Evolutionary conservation across 2,329 filamentous ascomycete genomes (phyloP), one percentile per base, ranked within the genome.

Genomic region (Xylariaceae sp.): DNA sequence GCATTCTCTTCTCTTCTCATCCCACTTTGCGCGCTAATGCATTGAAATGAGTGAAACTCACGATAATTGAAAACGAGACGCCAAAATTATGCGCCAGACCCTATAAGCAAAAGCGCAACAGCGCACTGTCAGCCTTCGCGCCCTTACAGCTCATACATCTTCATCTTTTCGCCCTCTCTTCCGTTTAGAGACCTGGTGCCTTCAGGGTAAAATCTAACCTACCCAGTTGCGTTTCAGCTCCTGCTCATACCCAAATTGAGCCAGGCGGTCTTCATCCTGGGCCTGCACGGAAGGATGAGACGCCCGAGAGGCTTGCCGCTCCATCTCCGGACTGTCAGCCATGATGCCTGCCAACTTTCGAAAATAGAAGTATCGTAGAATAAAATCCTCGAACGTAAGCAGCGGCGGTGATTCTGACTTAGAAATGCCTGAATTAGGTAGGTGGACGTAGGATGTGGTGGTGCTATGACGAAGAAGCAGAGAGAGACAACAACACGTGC

Each of bases 11-110:
- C 22, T 14, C 19, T 12, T 4, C 22, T 14, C n/a, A 27, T 20
- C 11, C 4, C 10, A n/a, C 10, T 1, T 23, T 33, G 8, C 12
- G 37, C 21, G 2, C 14, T 8, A 33, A 32, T 11, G 20, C 29
- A 32, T 8, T 62, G 27, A 3, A 32, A 3, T 16, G 27, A 6
- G 8, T 27, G 33, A 32, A 17, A 49, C 73, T 50, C 56, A 77
- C 74, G 57, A 82, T 81, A 54, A 82, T 81, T 5, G 76, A 79
- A 58, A 81, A 82, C 0, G 76, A 80, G 6, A 81, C 75, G 22
- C 78, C 78, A 64, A 82, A 82, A 56, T 81, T 82, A 55, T 82
- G 78, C 41, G 74, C 64, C 48, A 81, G 55, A 4, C 74, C 72
- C 52, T 55, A 25, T 10, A 23, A 6, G 3, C 6, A 36, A 20